These are phyloP conservation scores for Lepiota subincarnata DNA, from an alignment of 768 basidiomycete genomes.

Conservation along the genomic window DNA sequence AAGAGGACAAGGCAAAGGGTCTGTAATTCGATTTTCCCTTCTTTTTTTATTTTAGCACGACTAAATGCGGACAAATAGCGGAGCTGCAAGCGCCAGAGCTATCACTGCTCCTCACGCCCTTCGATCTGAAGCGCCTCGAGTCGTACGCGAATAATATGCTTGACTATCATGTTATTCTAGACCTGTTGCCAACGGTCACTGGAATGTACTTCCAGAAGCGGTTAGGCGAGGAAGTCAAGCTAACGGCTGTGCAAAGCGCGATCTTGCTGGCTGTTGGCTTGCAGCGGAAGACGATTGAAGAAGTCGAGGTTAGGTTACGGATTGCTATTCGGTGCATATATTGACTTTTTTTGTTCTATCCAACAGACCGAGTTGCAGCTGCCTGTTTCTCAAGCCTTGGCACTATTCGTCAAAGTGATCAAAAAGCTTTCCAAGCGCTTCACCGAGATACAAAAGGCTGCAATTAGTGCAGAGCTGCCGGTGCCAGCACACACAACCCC, in stretches of 20 bases:
- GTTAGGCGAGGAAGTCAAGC: slow-evolving; percentile 51
- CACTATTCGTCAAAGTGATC: slow-evolving; percentile 87
- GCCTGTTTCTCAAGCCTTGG: slow-evolving; percentile 82
- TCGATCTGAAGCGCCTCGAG: slow-evolving; percentile 93
- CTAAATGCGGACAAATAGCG: slow-evolving; percentile 7
- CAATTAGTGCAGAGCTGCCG: slow-evolving; percentile 63
- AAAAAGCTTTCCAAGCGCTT: slow-evolving; percentile 78
- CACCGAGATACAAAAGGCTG: slow-evolving; percentile 74
- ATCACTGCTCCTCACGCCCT: slow-evolving; percentile 72
- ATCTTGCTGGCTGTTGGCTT: slow-evolving; percentile 87
- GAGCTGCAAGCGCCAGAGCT: slow-evolving; percentile 38
- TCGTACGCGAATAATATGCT: slow-evolving; percentile 95
- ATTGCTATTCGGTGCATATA: neutral
- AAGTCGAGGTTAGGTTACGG: slow-evolving; percentile 62
- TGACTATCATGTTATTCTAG: slow-evolving; percentile 94
- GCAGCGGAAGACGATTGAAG: slow-evolving; percentile 87
- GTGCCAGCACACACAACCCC: slow-evolving; percentile 5
- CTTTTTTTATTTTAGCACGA: neutral
- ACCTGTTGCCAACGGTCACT: slow-evolving; percentile 80
- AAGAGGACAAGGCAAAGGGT: slow-evolving; percentile 32
- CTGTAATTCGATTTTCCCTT: neutral
- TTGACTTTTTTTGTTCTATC: slow-evolving; percentile 1
- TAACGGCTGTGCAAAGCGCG: slow-evolving; percentile 89
- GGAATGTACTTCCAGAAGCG: slow-evolving; percentile 82
- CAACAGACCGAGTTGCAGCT: slow-evolving; percentile 72